phyloP scores from a whole-genome alignment of 352 stramenopile species.

The Globisporangium takayamanum region DNA sequence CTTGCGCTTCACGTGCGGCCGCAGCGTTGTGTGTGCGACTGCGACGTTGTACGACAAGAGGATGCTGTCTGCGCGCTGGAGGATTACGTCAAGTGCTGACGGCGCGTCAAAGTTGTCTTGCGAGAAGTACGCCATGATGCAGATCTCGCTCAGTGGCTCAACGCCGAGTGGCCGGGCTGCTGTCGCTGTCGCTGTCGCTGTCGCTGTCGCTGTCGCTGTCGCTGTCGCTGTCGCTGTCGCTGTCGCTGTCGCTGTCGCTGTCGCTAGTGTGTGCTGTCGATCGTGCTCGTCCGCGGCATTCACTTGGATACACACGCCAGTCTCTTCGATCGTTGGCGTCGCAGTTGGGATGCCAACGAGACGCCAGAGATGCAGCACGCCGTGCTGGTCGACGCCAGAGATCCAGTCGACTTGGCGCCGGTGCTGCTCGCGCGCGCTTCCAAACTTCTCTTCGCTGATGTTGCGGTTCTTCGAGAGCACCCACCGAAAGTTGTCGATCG shows the following conservation, averaged over 20 bases:
- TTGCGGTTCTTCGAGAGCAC: constrained; percentile 78
- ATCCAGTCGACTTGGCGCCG: constrained; percentile 67
- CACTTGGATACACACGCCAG: constrained; percentile 60
- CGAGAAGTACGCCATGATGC: constrained; percentile 78
- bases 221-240: background rate
- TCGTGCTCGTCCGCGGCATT: constrained; percentile 40
- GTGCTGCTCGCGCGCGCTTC: constrained; percentile 29
- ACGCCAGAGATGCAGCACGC: constrained; percentile 65
- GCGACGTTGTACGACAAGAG: constrained; percentile 67
- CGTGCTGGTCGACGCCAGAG: constrained; percentile 55
- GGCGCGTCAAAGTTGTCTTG: constrained; percentile 64
- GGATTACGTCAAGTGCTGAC: constrained; percentile 67
- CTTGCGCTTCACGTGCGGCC: constrained; percentile 61
- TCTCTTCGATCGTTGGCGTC: constrained; percentile 41
- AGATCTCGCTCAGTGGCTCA: constrained; percentile 46
- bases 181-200: background rate
- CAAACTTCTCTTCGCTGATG: constrained; percentile 74
- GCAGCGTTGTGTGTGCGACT: constrained; percentile 25
- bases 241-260: background rate
- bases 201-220: background rate
- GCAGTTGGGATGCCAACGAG: constrained; percentile 31
- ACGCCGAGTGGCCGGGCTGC: background rate
- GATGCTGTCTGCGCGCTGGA: constrained; percentile 70
- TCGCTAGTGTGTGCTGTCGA: background rate
- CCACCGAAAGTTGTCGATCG: constrained; percentile 68